Base-by-base conservation (phyloP, 257 asterid genomes). In the Fraxinus quadrangulata region DNA sequence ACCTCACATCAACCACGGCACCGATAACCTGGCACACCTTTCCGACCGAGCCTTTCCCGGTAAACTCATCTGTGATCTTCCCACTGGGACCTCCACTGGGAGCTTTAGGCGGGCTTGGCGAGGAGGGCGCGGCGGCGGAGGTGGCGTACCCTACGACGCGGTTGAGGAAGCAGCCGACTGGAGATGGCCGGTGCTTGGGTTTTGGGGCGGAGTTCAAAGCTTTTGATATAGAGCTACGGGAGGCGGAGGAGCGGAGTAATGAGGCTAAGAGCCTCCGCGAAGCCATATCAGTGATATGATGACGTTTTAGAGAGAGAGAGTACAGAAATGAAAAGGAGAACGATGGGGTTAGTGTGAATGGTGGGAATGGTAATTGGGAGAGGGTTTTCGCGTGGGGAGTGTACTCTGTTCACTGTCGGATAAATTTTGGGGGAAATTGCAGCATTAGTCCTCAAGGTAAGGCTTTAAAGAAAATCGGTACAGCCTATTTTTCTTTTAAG, bases 11-110 rank as follows among this genome's bases (percentile, higher is more conserved):
- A 42, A 42, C 49, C 14, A 42, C 11, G 96, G 97, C 89, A 94
- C 98, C 98, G 80, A 93, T 93, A 39, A 93, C 98, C 84, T 93
- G 98, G 51, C 93, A 93, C 69, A 93, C 97, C 70, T 86, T 74
- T 24, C 97, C 98, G 71, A 91, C 75, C 70, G 97, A 3, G 16
- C 97, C 96, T 23, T 82, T 75, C 0, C 98, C 97, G 5, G 98
- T 93, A 81, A 86, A 90, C 74, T 93, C 97, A 73, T 90, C 98
- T 2, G 92, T 90, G 78, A 93, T 86, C 79, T 93, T 93, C 49
- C 49, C 17, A 42, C 16, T 42, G 49, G 49, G 16, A 42, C 49
- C 49, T 42, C 49, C 49, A 42, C 16, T 76, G 1, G 92, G 75
- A 2, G 87, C 33, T 59, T 80, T 84, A 31, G 90, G 72, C 9